Percentiles rank a stretch among this genome's conserved stretches.
Conservation (phyloP, 306 rosid genomes). For the Pyrus betulifolia region DNA sequence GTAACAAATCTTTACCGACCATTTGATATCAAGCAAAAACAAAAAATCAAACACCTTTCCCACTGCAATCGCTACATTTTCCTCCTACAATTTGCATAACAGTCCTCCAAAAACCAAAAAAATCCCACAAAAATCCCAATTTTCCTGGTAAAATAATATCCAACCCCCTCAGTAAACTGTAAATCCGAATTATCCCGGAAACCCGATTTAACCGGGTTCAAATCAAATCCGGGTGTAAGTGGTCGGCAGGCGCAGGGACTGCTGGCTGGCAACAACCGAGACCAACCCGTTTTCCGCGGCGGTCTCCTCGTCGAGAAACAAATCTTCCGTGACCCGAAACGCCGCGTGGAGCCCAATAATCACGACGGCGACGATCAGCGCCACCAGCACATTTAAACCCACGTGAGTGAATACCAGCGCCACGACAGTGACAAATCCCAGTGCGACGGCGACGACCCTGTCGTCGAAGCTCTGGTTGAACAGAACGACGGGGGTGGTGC, state of each 20-base stretch:
- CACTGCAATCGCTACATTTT: not conserved
- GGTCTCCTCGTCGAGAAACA: constrained; percentile 38
- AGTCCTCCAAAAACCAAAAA: not conserved
- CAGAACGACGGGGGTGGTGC: constrained; percentile 25
- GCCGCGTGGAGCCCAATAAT: constrained; percentile 44
- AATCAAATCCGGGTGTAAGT: constrained; percentile 16
- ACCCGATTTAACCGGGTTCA: not conserved
- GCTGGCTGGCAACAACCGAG: constrained; percentile 35
- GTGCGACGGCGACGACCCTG: constrained; percentile 15
- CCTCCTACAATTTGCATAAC: not conserved
- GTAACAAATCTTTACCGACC: not conserved
- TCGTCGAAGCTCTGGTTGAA: constrained; percentile 24
- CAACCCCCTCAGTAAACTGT: not conserved
- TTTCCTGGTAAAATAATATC: not conserved
- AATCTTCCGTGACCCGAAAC: constrained; percentile 39
- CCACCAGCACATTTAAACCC: constrained; percentile 37
- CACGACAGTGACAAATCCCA: constrained; percentile 31
- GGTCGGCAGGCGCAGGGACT: not conserved
- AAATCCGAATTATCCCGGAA: not conserved
- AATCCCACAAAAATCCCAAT: not conserved
- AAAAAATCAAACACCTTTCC: not conserved
- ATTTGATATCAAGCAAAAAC: not conserved
- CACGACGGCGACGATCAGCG: constrained; percentile 28
- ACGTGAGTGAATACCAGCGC: constrained; percentile 39
- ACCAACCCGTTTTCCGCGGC: constrained; percentile 35